phyloP scores from a whole-genome alignment of 2,329 filamentous ascomycete genomes.

The Xylariaceae sp. region DNA sequence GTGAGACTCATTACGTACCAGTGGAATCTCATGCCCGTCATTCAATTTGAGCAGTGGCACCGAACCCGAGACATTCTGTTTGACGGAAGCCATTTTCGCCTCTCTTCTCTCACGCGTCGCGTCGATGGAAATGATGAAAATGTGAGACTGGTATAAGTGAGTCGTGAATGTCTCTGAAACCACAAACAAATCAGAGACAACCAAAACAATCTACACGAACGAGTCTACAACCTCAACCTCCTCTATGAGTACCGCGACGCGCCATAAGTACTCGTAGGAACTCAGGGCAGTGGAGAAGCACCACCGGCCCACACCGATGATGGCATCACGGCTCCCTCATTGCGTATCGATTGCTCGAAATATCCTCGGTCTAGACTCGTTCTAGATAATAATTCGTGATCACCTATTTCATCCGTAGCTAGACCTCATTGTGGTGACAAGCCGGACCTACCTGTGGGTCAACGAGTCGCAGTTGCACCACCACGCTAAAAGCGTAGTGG shows the following conservation, averaged over 20 bases:
- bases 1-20: slow-evolving; percentile 42
- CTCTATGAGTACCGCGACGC: no score
- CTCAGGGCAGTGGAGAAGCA: neutral
- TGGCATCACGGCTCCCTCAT: neutral
- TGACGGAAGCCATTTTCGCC: slow-evolving; percentile 35
- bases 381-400: neutral
- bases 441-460: no score
- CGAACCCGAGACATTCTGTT: slow-evolving; percentile 37
- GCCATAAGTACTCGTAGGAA: no score
- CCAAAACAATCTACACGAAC: no score
- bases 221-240: no score
- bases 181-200: no score
- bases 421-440: neutral
- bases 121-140: neutral
- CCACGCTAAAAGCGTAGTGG: no score
- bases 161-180: neutral
- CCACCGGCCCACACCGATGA: neutral
- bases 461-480: no score
- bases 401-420: no score
- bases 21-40: slow-evolving; percentile 67
- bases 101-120: neutral
- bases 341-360: no score
- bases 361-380: neutral
- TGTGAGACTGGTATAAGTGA: neutral
- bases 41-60: slow-evolving; percentile 63